Percentiles rank a stretch among this genome's conserved stretches.
Evolutionary conservation across 345 rosid species (phyloP).

Genomic region (Melastoma malabathricum): DNA sequence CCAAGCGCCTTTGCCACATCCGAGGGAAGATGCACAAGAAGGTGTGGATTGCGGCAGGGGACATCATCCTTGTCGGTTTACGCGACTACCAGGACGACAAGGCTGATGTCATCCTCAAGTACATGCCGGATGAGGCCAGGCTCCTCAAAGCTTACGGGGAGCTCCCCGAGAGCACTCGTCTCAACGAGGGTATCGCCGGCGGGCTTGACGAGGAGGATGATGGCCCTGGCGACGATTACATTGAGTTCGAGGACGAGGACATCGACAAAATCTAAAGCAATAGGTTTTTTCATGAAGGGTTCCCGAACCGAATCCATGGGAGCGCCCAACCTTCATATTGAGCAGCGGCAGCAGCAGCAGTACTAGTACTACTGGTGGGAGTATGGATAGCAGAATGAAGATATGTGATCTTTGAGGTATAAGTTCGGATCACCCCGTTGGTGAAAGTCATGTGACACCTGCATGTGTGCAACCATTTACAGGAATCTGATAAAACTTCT

Average conservation of each 20-base stretch:
- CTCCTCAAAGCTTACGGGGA: conserved; percentile 36
- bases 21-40: conserved; percentile 50
- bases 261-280: conserved; percentile 25
- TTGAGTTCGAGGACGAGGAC: conserved; percentile 40
- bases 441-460: too few relatives aligned
- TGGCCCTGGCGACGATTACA: conserved; percentile 22
- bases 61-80: conserved; percentile 34
- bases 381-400: too few relatives aligned
- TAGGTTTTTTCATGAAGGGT: too few relatives aligned
- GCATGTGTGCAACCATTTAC: too few relatives aligned
- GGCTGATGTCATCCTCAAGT: conserved; percentile 41
- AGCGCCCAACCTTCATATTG: too few relatives aligned
- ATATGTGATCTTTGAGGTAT: too few relatives aligned
- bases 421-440: too few relatives aligned
- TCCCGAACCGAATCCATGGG: too few relatives aligned
- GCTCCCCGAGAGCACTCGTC: conserved; percentile 21
- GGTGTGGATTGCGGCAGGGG: conserved; percentile 41
- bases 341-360: too few relatives aligned
- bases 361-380: too few relatives aligned
- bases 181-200: conserved; percentile 30
- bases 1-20: conserved; percentile 39
- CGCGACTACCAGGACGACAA: conserved; percentile 43
- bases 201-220: conserved; percentile 35
- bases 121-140: conserved; percentile 37
- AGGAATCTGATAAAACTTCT: too few relatives aligned